Evolutionary conservation across 2,329 filamentous ascomycete genomes (phyloP), one percentile per base, ranked within the genome.

Genomic region (Hymenoscyphus repandus): DNA sequence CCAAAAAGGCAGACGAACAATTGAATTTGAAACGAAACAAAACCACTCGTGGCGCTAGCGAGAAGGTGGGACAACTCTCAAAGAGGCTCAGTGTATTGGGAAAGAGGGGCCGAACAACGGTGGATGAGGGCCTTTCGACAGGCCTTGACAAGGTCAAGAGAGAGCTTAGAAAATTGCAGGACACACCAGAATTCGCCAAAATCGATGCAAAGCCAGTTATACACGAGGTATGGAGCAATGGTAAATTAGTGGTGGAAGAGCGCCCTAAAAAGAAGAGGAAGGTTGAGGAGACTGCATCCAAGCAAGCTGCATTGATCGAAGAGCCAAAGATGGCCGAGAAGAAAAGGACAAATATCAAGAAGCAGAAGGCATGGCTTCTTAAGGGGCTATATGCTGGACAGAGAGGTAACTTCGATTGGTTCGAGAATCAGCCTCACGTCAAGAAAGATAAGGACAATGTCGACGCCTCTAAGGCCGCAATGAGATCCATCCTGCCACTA

Each of bases 371-470:
- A 36, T 97, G 88, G 79, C 74, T 95, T 48, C 75, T 77, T 47
- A 88, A 90, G 66, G 93, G 92, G 9, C 75, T 97, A 12, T 97
- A 95, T 64, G 85, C 89, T 0, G 93, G 93, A 27, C 92, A 96
- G 67, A 76, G 83, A 18, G 37, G 50, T 9, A 49, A 50, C 38
- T 48, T 55, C 18, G 57, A 64, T 45, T 61, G 58, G 58, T 64
- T 61, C 37, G 36, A 64, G 59, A 52, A 47, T 17, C 15, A 18
- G 55, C 50, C 5, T 49, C 53, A 4, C 32, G 56, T 34, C 6
- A 52, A 55, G 30, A 78, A 79, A 64, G 80, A 75, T 67, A 80
- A 71, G 1, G 68, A 61, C 74, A 4, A 74, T 74, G 1, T 77
- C 76, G 62, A 31, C 2, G 9, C 39, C 68, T 78, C 39, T 27